Evolutionary conservation across 169 alveolate genomes (phyloP), one percentile per base, ranked within the genome.

Genomic region (Plasmodium sp.): DNA sequence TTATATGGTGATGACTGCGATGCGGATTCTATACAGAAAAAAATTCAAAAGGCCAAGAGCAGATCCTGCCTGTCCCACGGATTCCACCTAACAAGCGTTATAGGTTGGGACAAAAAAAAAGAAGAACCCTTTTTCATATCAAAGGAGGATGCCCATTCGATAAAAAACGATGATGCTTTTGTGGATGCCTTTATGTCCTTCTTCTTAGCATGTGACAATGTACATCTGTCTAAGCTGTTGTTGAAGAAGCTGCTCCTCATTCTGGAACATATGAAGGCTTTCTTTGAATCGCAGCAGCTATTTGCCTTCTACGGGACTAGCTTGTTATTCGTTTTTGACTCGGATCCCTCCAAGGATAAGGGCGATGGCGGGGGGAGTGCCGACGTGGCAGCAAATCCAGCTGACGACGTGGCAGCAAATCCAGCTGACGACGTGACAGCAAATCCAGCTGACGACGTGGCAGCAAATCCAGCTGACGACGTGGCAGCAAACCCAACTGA

Each of bases 261-360:
- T 74, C 62, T 96, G 84, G 93, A 85, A 33, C 79, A 83, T 14
- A 80, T 96, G 92, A 90, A 79, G 48, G 7, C 3, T 22, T 84
- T 96, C 71, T 96, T 96, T 77, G 96, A 93, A 75, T 71, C 73
- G 3, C 97, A 96, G 91, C 83, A 74, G 3, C 74, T 79, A 56
- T 92, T 96, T 94, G 97, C 96, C 54, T 92, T 96, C 56, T 96
- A 93, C 85, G 97, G 97, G 41, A 74, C 95, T 33, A 95, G 96
- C 67, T 81, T 96, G 58, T 84, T 96, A 56, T 96, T 96, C 75
- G 97, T 96, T 43, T 96, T 74, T 51, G 97, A 96, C 74, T 84
- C 97, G 27, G 84, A 77, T 27, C 95, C 94, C 27, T 84, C 90
- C 5, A 80, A 85, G 45, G 77, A 91, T 36, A 34, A 90, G 31